Evolutionary conservation across 2,329 filamentous ascomycete genomes (phyloP), one percentile per base, ranked within the genome.

Genomic region (Fusarium floridanum): DNA sequence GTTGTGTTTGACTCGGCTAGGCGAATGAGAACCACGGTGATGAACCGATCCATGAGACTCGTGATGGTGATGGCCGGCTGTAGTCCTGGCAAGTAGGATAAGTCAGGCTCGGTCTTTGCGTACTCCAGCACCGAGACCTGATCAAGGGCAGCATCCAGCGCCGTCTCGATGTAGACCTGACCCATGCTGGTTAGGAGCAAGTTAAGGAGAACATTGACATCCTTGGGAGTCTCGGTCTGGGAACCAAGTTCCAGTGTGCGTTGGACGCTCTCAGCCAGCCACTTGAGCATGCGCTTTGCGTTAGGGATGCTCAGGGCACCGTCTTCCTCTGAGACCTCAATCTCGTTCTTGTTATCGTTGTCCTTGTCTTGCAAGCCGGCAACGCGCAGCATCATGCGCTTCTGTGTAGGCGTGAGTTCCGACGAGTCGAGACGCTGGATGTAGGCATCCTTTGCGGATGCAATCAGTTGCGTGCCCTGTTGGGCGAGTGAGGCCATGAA

Each of bases 261-360:
- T 43, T 97, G 94, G 27, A 99, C 96, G 72, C 94, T 95, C 85
- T 99, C 97, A 3, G 97, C 97, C 45, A 99, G 86, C 97, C 97
- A 99, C 81, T 94, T 97, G 70, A 99, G 89, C 95, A 99, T 99
- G 67, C 97, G 91, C 84, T 98, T 98, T n/a, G 95, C 94, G 81
- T 94, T 95, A n/a, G 91, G 87, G 6, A 97, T 87, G 76, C 92
- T 96, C 29, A 98, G 86, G 66, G 91, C 88, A 37, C 97, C 97
- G 79, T 99, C 96, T 80, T 96, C 92, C 69, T 98, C 97, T 0
- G 93, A 92, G 36, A 98, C 93, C 80, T 97, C 95, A 67, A 97
- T 95, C 62, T 98, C 95, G 76, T 93, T 93, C 82, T 94, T 94
- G 79, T 93, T 92, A 66, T 91, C 91, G 71, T 89, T 91, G 59